Conservation (phyloP, 805 yeast genomes). For the Starmerella cellae region DNA sequence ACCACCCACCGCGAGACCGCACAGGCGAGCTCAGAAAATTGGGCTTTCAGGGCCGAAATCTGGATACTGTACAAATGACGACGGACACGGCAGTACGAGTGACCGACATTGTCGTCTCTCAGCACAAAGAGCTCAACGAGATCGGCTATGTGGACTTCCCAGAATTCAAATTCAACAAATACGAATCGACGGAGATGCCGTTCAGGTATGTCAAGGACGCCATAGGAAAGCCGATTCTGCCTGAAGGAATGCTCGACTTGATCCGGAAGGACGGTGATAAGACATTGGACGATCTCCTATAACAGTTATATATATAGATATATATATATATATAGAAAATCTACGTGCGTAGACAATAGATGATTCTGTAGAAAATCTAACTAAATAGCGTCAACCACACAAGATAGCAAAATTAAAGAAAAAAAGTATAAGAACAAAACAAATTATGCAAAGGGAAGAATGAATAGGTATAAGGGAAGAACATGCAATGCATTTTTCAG, state of each 20-base stretch:
- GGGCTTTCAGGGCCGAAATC: conserved; percentile 75
- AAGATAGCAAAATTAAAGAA: too few species aligned
- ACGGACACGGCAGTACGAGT: conserved; percentile 95
- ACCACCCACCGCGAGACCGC: conserved; percentile 76
- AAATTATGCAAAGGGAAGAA: too few species aligned
- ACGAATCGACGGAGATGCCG: conserved; percentile 96
- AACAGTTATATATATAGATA: background rate
- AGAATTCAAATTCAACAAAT: conserved; percentile 72
- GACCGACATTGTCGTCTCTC: conserved; percentile 64
- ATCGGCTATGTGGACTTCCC: conserved; percentile 86
- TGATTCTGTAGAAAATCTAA: too few species aligned
- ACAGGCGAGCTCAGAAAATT: conserved; percentile 81
- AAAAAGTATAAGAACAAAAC: too few species aligned
- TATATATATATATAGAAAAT: background rate
- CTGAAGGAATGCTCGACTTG: conserved; percentile 79
- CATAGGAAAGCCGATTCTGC: conserved; percentile 64
- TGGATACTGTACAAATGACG: conserved; percentile 87
- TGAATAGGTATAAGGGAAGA: too few species aligned
- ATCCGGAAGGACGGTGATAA: conserved; percentile 79
- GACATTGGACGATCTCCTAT: conserved; percentile 25
- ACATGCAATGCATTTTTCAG: too few species aligned
- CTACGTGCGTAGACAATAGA: too few species aligned
- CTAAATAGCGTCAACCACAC: too few species aligned
- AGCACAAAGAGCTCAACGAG: conserved; percentile 45
- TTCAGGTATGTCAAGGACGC: conserved; percentile 70